Conservation (phyloP, 139 green algal genomes). For the Auxenochlorella protothecoides region DNA sequence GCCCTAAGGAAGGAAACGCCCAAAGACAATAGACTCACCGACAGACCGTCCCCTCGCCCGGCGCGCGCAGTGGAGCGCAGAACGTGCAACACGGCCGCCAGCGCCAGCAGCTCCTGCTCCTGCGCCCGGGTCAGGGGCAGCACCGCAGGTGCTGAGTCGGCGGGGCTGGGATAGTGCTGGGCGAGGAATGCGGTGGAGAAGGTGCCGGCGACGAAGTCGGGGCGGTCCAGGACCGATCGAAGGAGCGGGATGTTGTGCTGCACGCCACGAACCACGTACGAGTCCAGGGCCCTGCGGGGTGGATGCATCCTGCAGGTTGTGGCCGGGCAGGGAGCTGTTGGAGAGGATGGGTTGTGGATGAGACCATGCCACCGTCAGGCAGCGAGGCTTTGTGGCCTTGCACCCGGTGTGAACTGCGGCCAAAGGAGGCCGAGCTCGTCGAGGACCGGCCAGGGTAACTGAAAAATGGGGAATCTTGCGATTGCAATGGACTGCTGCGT, state of each 20-base stretch:
- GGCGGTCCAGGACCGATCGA: constrained; percentile 12
- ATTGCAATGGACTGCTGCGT: too few species aligned
- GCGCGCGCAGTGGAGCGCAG: not conserved
- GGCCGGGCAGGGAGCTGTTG: too few species aligned
- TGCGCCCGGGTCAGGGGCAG: constrained; percentile 10
- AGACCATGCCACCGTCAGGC: too few species aligned
- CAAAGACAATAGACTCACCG: too few species aligned
- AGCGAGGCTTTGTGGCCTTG: too few species aligned
- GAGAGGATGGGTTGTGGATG: too few species aligned
- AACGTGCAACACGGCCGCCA: constrained; percentile 15
- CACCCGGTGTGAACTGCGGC: too few species aligned
- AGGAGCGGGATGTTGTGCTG: constrained; percentile 24
- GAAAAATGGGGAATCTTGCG: too few species aligned
- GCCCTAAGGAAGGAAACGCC: too few species aligned
- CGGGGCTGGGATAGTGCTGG: constrained; percentile 13
- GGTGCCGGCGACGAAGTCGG: constrained; percentile 7
- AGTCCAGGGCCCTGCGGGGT: constrained; percentile 9
- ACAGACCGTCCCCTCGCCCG: not conserved
- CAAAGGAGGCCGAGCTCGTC: too few species aligned
- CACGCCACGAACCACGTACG: constrained; percentile 23
- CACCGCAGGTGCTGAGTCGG: not conserved
- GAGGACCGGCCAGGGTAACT: too few species aligned
- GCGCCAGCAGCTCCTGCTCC: constrained; percentile 10
- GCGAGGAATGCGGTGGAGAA: constrained; percentile 14
- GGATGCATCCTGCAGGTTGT: too few species aligned